A percentile compares a stretch with the other conserved stretches of the same genome.
Evolutionary conservation across 768 basidiomycete species (phyloP).

Genomic region (Tubosaeta sp.): DNA sequence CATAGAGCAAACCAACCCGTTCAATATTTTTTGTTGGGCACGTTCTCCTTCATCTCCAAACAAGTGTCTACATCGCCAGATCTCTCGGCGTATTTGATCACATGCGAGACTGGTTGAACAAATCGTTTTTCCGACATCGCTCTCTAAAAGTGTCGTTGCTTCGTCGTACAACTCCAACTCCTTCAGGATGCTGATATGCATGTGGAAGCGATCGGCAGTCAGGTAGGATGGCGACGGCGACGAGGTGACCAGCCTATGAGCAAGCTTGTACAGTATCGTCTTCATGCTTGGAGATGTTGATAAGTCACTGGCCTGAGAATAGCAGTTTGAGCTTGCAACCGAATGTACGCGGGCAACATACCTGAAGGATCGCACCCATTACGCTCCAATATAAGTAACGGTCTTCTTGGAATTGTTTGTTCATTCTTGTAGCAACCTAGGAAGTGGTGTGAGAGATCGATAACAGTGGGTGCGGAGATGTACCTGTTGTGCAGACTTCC

Average conservation of each 20-base stretch:
- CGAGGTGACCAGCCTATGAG: conserved; percentile 66
- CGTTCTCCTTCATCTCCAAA: conserved; percentile 56
- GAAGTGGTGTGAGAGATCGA: background rate
- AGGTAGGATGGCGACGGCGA: conserved; percentile 59
- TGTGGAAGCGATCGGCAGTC: conserved; percentile 71
- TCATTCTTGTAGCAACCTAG: conserved; percentile 75
- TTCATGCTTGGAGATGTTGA: conserved; percentile 60
- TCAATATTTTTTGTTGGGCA: conserved; percentile 55
- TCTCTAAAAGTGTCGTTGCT: conserved; percentile 62
- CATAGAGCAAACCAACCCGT: conserved; percentile 44
- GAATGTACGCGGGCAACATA: conserved; percentile 22
- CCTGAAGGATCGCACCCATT: conserved; percentile 78
- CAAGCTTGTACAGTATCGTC: conserved; percentile 68
- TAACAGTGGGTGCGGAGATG: conserved; percentile 1
- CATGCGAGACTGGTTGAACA: conserved; percentile 69
- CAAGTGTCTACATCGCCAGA: conserved; percentile 56
- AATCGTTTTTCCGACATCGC: conserved; percentile 62
- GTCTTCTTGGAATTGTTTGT: conserved; percentile 80
- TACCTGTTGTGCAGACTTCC: conserved; percentile 86
- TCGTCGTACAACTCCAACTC: conserved; percentile 68
- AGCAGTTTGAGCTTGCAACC: conserved; percentile 7
- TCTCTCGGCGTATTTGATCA: conserved; percentile 70
- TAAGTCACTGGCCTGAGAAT: conserved; percentile 64
- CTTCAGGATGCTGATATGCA: conserved; percentile 67
- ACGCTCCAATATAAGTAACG: conserved; percentile 82